These are phyloP conservation scores for Wallacemonas rigidus DNA, from an alignment of 208 protist species.

Conservation along the genomic window DNA sequence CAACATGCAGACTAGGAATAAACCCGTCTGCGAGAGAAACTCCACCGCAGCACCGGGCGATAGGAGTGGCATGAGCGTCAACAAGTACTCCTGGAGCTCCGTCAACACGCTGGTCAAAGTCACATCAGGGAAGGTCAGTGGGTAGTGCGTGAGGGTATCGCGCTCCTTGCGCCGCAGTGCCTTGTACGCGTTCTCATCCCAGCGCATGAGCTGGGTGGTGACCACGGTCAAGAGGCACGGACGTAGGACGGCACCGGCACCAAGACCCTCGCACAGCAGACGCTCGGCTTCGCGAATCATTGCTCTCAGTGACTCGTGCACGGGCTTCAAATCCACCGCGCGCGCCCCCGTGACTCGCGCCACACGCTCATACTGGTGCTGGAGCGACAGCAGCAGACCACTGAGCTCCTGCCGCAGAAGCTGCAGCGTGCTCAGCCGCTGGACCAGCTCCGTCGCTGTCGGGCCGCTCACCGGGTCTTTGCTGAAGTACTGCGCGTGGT, in stretches of 20 bases:
- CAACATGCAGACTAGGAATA: constrained; percentile 45
- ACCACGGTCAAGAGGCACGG: background rate
- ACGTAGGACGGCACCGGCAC: constrained; percentile 19
- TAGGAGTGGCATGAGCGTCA: constrained; percentile 18
- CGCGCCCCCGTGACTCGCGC: constrained; percentile 43
- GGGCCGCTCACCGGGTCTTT: background rate
- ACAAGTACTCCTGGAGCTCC: constrained; percentile 17
- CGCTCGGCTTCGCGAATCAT: constrained; percentile 20
- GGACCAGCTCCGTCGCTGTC: constrained; percentile 16
- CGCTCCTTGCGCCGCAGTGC: constrained; percentile 19
- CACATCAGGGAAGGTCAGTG: background rate
- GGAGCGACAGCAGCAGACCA: constrained; percentile 17
- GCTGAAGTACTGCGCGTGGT: constrained; percentile 11
- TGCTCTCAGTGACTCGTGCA: constrained; percentile 1
- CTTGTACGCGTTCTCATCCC: constrained; percentile 36
- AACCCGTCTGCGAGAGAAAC: constrained; percentile 28
- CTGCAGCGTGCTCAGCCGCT: constrained; percentile 27
- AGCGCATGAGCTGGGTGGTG: constrained; percentile 15
- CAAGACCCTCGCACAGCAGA: constrained; percentile 37
- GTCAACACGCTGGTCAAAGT: constrained; percentile 14
- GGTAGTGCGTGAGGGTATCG: constrained; percentile 24
- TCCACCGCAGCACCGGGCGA: constrained; percentile 19
- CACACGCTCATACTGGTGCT: constrained; percentile 36
- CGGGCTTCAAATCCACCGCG: constrained; percentile 18
- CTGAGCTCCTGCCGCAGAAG: constrained; percentile 22